These are phyloP conservation scores for Cryptococcus sp. DNA, from an alignment of 1,284 basidiomycete genomes.

Conservation along the genomic window DNA sequence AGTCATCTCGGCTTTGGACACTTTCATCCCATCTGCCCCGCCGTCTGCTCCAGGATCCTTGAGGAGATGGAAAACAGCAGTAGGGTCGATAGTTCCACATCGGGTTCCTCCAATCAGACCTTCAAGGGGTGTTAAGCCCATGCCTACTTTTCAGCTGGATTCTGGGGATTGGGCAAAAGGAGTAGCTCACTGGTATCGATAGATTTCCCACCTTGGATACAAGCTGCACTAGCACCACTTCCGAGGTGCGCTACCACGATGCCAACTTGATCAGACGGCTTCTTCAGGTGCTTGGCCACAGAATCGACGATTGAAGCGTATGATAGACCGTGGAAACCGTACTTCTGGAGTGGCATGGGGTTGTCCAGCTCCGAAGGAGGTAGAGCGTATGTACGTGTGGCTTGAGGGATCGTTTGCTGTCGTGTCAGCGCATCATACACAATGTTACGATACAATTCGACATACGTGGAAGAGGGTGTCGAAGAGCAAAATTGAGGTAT, in stretches of 20 bases:
- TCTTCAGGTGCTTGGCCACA: slow-evolving; percentile 55
- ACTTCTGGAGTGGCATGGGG: slow-evolving; percentile 68
- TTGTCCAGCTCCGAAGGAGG: slow-evolving; percentile 55
- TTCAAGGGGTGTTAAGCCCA: slow-evolving; percentile 47
- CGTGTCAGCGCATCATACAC: neutral
- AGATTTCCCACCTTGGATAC: slow-evolving; percentile 63
- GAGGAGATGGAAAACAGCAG: slow-evolving; percentile 79
- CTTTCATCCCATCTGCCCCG: slow-evolving; percentile 54
- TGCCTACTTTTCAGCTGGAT: slow-evolving; percentile 21
- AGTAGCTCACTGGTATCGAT: slow-evolving; percentile 59
- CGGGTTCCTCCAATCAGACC: slow-evolving; percentile 82
- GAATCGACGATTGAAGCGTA: slow-evolving; percentile 43
- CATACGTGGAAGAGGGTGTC: slow-evolving; percentile 74
- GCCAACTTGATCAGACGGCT: slow-evolving; percentile 54
- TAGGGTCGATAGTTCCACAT: slow-evolving; percentile 73
- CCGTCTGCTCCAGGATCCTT: slow-evolving; percentile 55
- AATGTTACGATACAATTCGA: neutral
- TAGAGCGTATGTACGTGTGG: slow-evolving; percentile 73
- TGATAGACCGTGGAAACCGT: slow-evolving; percentile 74
- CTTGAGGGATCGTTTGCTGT: slow-evolving; percentile 59
- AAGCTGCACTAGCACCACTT: slow-evolving; percentile 68
- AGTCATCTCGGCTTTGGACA: slow-evolving; percentile 72
- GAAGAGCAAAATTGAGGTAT: slow-evolving; percentile 55
- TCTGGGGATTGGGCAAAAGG: neutral
- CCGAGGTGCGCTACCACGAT: slow-evolving; percentile 79